Evolutionary conservation across 2,329 filamentous ascomycete species (phyloP), one percentile per base, ranked within the genome.

Genomic region (Scedosporium apiospermum): DNA sequence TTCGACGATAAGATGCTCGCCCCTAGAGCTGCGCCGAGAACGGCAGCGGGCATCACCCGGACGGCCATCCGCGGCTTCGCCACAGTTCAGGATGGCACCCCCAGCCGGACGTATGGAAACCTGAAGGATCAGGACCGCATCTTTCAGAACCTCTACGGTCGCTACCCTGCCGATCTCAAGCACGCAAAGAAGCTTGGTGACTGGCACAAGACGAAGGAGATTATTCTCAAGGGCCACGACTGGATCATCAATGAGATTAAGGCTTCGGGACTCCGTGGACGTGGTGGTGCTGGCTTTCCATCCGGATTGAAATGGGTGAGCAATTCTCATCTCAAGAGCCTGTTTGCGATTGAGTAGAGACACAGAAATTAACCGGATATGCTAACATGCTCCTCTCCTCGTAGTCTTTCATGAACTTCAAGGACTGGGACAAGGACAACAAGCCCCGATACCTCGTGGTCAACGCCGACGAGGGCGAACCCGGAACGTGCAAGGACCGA

Each of bases 121-220:
- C 84, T 99, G 70, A 90, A 87, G 79, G 95, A 99, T 76, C 92
- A 98, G 80, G 95, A 99, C 80, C 88, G 95, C 71, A 99, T 99
- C 78, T 99, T 99, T 80, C 93, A 96, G 81, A 99, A 99, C 80
- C 84, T 99, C 64, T 99, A 99, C 80, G 88, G 91, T 71, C 91
- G 95, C 74, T 91, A 91, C 79, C 92, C 91, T 61, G 84, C 92
- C 66, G 93, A 97, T 76, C 80, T 99, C 69, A 93, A 95, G 82
- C 91, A 87, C 73, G 93, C 95, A 62, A 93, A 91, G 88, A 96
- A 96, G 80, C 96, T 96, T 83, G 95, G 95, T 70, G 95, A 98
- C 77, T 99, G 95, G 95, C 87, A 99, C 82, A 96, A 96, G 84
- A 99, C 95, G 63, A 99, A 99, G 84, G 95, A 99, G 76, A 99